phyloP scores from a whole-genome alignment of 106 monocot species.

The Acorus calamus region DNA sequence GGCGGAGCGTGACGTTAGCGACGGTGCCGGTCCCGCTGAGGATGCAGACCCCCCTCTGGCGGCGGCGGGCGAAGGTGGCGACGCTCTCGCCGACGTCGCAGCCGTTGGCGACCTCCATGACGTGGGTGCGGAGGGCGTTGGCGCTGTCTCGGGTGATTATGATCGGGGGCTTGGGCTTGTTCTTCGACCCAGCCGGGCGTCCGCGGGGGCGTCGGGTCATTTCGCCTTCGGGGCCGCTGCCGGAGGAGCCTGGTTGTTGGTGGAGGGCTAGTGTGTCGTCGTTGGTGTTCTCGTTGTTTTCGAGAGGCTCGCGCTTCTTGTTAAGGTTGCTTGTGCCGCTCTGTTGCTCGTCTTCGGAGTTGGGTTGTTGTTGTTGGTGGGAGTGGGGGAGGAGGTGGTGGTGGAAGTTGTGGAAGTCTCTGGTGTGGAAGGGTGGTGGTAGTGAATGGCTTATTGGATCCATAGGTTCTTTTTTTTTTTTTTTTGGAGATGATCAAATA shows the following conservation, averaged over 20 bases:
- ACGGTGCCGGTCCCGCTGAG: conserved; percentile 38
- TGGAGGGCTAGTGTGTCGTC: neutral
- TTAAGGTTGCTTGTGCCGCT: neutral
- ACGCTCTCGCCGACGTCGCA: conserved; percentile 37
- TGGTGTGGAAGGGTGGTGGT: neutral
- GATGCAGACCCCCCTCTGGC: conserved; percentile 35
- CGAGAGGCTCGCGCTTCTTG: conserved; percentile 3
- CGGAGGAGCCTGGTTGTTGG: no score
- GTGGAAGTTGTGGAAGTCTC: conserved; percentile 7
- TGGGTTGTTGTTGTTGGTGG: neutral
- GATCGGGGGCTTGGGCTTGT: conserved; percentile 53
- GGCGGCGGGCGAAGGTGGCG: conserved; percentile 31
- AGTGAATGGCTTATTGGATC: conserved; percentile 3
- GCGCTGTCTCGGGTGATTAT: conserved; percentile 50
- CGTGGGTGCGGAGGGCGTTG: conserved; percentile 36
- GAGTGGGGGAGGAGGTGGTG: neutral
- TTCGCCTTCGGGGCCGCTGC: no score
- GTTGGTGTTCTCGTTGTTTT: neutral
- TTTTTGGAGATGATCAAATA: neutral
- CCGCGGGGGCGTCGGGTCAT: conserved; percentile 26
- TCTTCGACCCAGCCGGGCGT: conserved; percentile 45
- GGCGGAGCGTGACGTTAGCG: conserved; percentile 35
- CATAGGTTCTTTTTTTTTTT: neutral
- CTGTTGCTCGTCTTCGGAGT: neutral
- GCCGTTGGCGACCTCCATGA: conserved; percentile 38